A percentile compares a stretch with the other conserved stretches of the same genome.
Evolutionary conservation across 208 protist genomes (phyloP).

Genomic region (Acanthamoeba royreba): DNA sequence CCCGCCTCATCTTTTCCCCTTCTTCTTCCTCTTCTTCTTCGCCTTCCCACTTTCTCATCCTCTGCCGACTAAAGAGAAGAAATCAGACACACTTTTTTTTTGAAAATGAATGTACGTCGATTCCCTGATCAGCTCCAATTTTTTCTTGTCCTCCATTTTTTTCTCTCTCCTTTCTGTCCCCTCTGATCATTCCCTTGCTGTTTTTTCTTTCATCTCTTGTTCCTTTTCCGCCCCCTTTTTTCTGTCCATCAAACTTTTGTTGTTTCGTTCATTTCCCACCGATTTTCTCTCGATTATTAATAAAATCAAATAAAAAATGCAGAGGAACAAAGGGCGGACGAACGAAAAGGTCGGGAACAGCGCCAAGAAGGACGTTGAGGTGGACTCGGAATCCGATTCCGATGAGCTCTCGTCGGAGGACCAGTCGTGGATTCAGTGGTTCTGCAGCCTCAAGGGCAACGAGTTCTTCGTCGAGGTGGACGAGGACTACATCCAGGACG

Average conservation of each 20-base stretch:
- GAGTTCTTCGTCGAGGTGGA: conserved; percentile 98
- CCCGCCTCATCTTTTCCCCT: not conserved
- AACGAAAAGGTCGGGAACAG: not conserved
- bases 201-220: too few species aligned
- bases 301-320: not conserved
- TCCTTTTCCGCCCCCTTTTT: not conserved
- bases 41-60: not conserved
- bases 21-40: not conserved
- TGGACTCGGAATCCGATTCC: conserved; percentile 47
- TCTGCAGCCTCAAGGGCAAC: conserved; percentile 96
- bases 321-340: not conserved
- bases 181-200: not conserved
- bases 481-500: conserved; percentile 95
- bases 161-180: not conserved
- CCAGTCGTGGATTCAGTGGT: conserved; percentile 96
- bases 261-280: not conserved
- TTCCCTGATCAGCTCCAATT: not conserved
- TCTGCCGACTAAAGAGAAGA: not conserved
- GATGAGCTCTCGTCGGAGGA: conserved; percentile 77
- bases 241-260: not conserved
- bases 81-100: not conserved
- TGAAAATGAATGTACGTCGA: not conserved
- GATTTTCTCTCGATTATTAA: not conserved
- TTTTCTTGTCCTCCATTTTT: not conserved
- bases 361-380: not conserved